phyloP scores from a whole-genome alignment of 1,284 basidiomycete genomes.

The Tetrapyrgos nigripes region DNA sequence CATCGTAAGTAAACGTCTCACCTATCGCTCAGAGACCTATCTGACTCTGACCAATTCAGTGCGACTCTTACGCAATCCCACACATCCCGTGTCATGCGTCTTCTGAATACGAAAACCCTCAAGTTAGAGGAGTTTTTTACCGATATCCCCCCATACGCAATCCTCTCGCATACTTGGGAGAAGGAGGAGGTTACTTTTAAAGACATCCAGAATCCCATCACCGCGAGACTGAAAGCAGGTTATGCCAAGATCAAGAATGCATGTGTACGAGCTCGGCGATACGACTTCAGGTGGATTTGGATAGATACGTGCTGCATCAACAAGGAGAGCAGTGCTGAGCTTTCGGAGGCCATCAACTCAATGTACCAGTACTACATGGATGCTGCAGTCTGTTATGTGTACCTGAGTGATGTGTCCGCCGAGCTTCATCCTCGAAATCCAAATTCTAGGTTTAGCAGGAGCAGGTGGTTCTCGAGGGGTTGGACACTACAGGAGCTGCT shows the following conservation, averaged over 20 bases:
- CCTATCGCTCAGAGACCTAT: too few species aligned
- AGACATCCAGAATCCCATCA: neutral
- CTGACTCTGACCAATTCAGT: too few species aligned
- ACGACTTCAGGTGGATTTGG: neutral
- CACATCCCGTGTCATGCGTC: neutral
- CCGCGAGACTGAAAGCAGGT: neutral
- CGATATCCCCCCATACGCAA: neutral
- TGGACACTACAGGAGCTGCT: neutral
- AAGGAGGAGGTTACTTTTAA: neutral
- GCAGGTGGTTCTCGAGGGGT: neutral
- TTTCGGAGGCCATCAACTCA: constrained; percentile 1
- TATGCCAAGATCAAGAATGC: neutral
- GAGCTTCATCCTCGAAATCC: neutral
- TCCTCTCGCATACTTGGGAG: constrained; percentile 1
- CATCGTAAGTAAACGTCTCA: too few species aligned
- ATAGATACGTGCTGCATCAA: neutral
- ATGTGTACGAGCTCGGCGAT: neutral
- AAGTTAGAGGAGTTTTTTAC: neutral
- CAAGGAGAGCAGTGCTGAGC: constrained; percentile 2
- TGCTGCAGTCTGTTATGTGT: neutral
- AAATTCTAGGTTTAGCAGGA: neutral
- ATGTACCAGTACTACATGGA: neutral
- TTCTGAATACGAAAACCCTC: neutral
- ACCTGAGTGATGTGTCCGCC: neutral
- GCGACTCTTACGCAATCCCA: too few species aligned